Evolutionary conservation across 805 yeast species (phyloP).

Genomic region (Wickerhamiella bombiphila): DNA sequence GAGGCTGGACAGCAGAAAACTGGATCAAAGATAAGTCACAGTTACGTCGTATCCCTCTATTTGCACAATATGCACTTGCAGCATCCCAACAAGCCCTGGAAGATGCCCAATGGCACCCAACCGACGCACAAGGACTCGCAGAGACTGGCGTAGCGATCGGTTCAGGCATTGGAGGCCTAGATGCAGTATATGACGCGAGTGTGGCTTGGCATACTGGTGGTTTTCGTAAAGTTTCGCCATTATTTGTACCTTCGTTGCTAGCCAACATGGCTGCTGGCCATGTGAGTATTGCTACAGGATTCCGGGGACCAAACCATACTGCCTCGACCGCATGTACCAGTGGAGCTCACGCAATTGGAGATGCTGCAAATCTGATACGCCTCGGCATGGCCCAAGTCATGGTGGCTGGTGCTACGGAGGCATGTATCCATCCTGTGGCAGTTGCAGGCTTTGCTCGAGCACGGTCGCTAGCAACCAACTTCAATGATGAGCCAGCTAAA

Average conservation of each 20-base stretch:
- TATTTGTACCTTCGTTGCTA: slow-evolving; percentile 69
- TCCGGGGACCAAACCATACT: slow-evolving; percentile 76
- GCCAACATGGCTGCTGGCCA: slow-evolving; percentile 93
- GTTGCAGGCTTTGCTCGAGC: slow-evolving; percentile 87
- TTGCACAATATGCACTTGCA: slow-evolving; percentile 63
- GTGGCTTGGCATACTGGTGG: slow-evolving; percentile 35
- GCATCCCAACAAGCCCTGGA: slow-evolving; percentile 65
- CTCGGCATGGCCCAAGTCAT: slow-evolving; percentile 74
- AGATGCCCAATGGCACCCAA: slow-evolving; percentile 46
- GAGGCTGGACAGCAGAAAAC: slow-evolving; percentile 38
- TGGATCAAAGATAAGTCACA: slow-evolving; percentile 35
- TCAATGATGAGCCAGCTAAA: slow-evolving; percentile 42
- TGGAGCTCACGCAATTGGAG: slow-evolving; percentile 87
- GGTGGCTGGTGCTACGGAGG: slow-evolving; percentile 91
- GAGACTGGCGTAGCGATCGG: slow-evolving; percentile 66
- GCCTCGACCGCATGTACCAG: slow-evolving; percentile 96
- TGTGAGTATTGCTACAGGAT: slow-evolving; percentile 60
- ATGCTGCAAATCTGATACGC: slow-evolving; percentile 66
- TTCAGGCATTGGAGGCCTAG: slow-evolving; percentile 81
- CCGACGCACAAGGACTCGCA: slow-evolving; percentile 15
- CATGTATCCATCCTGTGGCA: slow-evolving; percentile 72
- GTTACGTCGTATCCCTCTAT: slow-evolving; percentile 49
- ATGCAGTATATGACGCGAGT: slow-evolving; percentile 53
- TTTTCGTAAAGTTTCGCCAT: slow-evolving; percentile 63
- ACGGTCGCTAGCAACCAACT: slow-evolving; percentile 54